Evolutionary conservation across 495 filamentous ascomycete genomes (phyloP), one percentile per base, ranked within the genome.

Genomic region (Aspergillus baeticus): DNA sequence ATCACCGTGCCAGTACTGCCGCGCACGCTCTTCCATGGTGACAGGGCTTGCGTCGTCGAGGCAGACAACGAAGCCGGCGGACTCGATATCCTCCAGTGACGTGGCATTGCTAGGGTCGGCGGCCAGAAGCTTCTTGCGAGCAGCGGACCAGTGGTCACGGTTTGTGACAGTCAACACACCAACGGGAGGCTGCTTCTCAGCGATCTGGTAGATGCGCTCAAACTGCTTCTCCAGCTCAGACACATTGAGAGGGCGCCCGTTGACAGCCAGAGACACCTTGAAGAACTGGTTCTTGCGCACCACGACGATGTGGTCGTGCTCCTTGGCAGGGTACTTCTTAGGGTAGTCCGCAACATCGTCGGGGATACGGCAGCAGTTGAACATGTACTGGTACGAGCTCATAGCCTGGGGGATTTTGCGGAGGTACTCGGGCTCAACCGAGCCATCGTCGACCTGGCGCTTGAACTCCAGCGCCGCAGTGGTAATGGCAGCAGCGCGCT

Each of bases 351-450:
- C 84, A 3, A 87, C 84, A 62, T 87, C 87, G 49, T 84, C 86
- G n/a, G 95, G 88, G 31, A 97, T 84, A 55, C 95, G 87, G 76
- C 86, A 90, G 70, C 81, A 79, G 72, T 99, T 97, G 83, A 99
- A 99, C 95, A 99, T 98, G 85, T 87, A 99, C 77, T 96, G 80
- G 79, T 97, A 97, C 55, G 87, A 89, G 81, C 88, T 89, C 95
- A 98, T 98, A 72, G 91, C 93, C 67, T 97, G 90, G 51, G 95
- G 95, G 55, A 89, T 82, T 73, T 88, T 87, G 74, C 91, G 91
- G 91, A 98, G 95, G 77, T 96, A 97, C 75, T 99, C 95, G 10
- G 95, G 95, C 77, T 99, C 95, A 48, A 99, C 78, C 3, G 84
- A 85, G 52, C 86, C 87, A 22, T 69, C 68, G 65, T 96, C 95